Conservation (phyloP, 768 basidiomycete species). For the Russula earlei region DNA sequence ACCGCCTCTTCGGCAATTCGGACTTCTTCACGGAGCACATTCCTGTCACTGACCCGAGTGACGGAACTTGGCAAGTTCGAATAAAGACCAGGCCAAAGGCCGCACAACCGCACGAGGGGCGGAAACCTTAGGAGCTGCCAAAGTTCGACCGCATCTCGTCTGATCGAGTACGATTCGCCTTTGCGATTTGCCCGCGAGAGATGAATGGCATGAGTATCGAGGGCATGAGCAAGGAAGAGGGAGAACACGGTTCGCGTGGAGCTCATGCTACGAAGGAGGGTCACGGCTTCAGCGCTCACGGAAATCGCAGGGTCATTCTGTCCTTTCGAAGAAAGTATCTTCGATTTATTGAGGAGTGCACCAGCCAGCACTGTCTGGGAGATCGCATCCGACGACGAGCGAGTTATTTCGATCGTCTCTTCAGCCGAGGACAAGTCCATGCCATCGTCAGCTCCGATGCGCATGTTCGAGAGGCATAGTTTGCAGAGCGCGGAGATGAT, state of each 20-base stretch:
- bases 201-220: neutral
- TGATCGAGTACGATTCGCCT: neutral
- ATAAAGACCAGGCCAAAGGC: neutral
- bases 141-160: neutral
- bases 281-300: neutral
- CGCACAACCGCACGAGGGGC: neutral
- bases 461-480: neutral
- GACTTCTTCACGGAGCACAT: neutral
- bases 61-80: constrained; percentile 2
- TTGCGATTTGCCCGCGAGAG: constrained; percentile 5
- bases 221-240: constrained; percentile 6
- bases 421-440: neutral
- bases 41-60: neutral
- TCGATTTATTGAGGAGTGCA: constrained; percentile 6
- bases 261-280: neutral
- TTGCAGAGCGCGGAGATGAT: neutral
- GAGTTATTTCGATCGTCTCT: neutral
- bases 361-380: neutral
- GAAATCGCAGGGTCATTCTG: neutral
- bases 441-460: neutral
- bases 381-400: neutral
- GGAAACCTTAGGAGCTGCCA: neutral
- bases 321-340: constrained; percentile 3
- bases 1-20: neutral
- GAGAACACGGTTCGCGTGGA: neutral